These are phyloP conservation scores for Lathyrus aphaca DNA, from an alignment of 306 rosid species.

Conservation along the genomic window DNA sequence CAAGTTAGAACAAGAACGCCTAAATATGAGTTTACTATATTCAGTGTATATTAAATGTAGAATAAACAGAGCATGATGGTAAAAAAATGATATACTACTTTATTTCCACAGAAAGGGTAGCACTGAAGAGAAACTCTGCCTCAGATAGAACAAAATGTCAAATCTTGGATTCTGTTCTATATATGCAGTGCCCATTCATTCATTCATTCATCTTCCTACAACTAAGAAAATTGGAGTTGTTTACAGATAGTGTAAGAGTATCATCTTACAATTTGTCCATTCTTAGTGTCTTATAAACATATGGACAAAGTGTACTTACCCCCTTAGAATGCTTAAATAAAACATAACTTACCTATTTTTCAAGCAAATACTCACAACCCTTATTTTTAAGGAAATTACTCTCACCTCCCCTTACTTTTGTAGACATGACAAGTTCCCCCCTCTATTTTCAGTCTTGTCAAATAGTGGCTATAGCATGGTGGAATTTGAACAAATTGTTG, in stretches of 20 bases:
- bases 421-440: neutral
- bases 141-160: neutral
- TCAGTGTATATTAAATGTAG: neutral
- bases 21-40: neutral
- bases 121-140: neutral
- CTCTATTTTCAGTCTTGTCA: neutral
- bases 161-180: neutral
- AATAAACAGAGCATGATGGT: neutral
- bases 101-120: neutral
- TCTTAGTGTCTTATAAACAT: slow-evolving; percentile 22
- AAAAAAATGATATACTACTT: neutral
- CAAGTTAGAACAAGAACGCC: neutral
- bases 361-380: neutral
- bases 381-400: neutral
- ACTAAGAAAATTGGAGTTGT: slow-evolving; percentile 8
- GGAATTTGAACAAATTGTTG: neutral
- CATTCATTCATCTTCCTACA: neutral
- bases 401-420: neutral
- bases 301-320: neutral
- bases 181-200: neutral
- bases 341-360: neutral
- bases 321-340: neutral
- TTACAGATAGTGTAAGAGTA: neutral
- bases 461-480: neutral
- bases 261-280: slow-evolving; percentile 9